Conservation (phyloP, 768 basidiomycete species). For the Russula emetica region DNA sequence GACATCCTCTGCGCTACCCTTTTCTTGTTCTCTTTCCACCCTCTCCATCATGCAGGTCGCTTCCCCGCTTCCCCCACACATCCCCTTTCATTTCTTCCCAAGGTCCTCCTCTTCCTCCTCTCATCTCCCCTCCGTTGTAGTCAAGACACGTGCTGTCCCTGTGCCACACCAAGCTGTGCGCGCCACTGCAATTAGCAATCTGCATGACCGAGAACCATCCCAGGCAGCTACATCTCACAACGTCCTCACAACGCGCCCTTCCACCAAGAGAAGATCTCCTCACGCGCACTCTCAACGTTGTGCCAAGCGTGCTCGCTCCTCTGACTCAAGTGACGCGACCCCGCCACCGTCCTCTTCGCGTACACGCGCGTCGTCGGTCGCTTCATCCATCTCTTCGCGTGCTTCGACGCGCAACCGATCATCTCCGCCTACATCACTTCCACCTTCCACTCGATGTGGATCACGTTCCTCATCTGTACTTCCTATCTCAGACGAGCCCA, state of each 20-base stretch:
- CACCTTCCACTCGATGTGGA: conserved; percentile 38
- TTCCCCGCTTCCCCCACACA: conserved; percentile 9
- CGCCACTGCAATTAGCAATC: background rate
- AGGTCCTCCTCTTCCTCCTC: conserved; percentile 29
- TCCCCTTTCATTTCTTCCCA: conserved; percentile 34
- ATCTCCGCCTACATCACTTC: conserved; percentile 29
- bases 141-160: conserved; percentile 34
- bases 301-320: conserved; percentile 25
- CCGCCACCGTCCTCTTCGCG: conserved; percentile 12
- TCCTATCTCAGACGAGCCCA: conserved; percentile 39
- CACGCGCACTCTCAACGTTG: background rate
- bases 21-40: background rate
- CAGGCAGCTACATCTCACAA: conserved; percentile 7
- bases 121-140: conserved; percentile 24
- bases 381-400: conserved; percentile 27
- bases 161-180: conserved; percentile 19
- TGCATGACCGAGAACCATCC: conserved; percentile 5
- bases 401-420: conserved; percentile 30
- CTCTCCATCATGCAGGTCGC: conserved; percentile 23
- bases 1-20: background rate
- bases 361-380: conserved; percentile 22
- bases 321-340: conserved; percentile 23
- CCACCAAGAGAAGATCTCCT: conserved; percentile 8
- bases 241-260: background rate
- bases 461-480: conserved; percentile 63